Evolutionary conservation across 2,329 filamentous ascomycete genomes (phyloP).

Genomic region (Byssothecium circinans): DNA sequence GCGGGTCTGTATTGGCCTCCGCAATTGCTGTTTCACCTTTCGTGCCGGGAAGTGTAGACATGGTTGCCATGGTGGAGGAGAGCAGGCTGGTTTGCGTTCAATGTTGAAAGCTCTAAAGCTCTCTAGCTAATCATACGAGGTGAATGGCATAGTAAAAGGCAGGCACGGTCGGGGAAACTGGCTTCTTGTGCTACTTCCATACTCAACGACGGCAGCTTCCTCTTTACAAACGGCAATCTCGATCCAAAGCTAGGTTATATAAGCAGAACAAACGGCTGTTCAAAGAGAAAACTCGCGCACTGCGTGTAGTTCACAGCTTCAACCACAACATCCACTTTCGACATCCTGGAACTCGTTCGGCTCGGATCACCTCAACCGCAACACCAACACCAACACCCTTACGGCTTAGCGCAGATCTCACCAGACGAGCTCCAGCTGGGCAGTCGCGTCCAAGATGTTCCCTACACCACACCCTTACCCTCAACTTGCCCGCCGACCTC

Average conservation of each 20-base stretch:
- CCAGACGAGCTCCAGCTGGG: background rate
- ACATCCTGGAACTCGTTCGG: background rate
- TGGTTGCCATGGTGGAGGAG: too few relatives aligned
- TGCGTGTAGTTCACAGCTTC: background rate
- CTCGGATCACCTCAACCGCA: background rate
- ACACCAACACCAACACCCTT: too few relatives aligned
- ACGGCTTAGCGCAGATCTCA: background rate
- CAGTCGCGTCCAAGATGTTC: background rate
- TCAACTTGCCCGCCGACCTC: background rate
- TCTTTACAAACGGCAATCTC: background rate
- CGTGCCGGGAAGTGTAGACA: too few relatives aligned
- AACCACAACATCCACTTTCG: background rate
- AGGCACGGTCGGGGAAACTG: background rate
- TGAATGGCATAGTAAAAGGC: background rate
- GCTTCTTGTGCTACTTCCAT: background rate
- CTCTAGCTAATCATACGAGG: too few relatives aligned
- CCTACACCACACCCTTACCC: background rate
- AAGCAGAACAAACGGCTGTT: background rate
- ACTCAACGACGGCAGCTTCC: background rate
- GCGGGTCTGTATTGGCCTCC: too few relatives aligned
- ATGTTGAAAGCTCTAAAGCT: too few relatives aligned
- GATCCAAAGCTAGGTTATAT: background rate
- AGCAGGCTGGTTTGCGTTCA: too few relatives aligned
- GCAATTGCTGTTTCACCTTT: too few relatives aligned
- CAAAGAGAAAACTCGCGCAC: background rate